These are phyloP conservation scores for Calonectria montana DNA, from an alignment of 2,329 filamentous ascomycete species.

Conservation along the genomic window DNA sequence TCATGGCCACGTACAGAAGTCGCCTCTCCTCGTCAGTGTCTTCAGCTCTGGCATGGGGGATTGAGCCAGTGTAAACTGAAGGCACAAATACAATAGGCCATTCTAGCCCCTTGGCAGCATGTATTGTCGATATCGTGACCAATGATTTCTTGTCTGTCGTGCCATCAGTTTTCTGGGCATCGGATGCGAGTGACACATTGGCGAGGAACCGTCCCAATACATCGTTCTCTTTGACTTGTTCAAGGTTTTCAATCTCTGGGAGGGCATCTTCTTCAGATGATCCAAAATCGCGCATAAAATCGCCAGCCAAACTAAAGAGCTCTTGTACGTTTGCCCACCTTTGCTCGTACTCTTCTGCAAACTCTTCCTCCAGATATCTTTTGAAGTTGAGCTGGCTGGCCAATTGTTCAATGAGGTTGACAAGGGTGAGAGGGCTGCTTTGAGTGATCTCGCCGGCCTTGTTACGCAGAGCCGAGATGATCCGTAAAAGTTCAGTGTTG, in stretches of 20 bases:
- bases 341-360: conserved; percentile 79
- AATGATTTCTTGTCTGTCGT: conserved; percentile 67
- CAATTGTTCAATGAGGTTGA: conserved; percentile 63
- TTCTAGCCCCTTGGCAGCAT: conserved; percentile 94
- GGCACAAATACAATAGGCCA: conserved; percentile 97
- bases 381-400: conserved; percentile 78
- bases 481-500: conserved; percentile 60
- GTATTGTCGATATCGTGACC: conserved; percentile 94
- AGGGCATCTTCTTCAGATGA: conserved; percentile 65
- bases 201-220: conserved; percentile 83
- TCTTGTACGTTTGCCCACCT: conserved; percentile 93
- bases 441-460: conserved; percentile 43
- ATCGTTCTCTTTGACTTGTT: conserved; percentile 74
- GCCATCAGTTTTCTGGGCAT: conserved; percentile 74
- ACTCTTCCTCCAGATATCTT: conserved; percentile 77
- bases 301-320: conserved; percentile 81
- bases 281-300: conserved; percentile 67
- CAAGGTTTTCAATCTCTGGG: conserved; percentile 76
- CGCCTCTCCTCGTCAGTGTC: conserved; percentile 89
- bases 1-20: conserved; percentile 96
- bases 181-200: conserved; percentile 87
- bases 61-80: conserved; percentile 87
- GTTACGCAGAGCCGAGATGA: conserved; percentile 50
- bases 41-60: conserved; percentile 88
- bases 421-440: conserved; percentile 49